Base-by-base conservation (phyloP, 73 alveolate genomes). In the Blepharisma stoltei region DNA sequence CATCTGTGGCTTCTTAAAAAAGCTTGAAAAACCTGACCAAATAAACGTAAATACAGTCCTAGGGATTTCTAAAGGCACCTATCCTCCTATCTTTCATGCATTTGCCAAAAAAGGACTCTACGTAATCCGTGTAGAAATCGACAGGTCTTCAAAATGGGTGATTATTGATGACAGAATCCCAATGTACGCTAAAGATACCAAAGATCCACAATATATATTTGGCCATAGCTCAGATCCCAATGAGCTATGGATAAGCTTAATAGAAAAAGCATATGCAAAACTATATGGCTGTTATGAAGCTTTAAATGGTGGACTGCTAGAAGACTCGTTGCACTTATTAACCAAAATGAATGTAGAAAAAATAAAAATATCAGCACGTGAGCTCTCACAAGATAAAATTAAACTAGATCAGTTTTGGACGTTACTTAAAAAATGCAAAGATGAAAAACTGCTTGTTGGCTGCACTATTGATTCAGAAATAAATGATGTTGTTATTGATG, bases 361-460 rank as follows among this genome's bases (percentile, higher is more conserved):
- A 50, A 14, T 11, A 14, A 50, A 50, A 50, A 50, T 50, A 50
- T 50, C 65, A 50, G 65, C 27, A 50, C 65, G 27, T 1, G 65
- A 32, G 3, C 41, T 32, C 41, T 32, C 41, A 32, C 41, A 32
- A 32, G 41, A 32, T 32, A 32, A 32, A 32, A 32, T 32, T 32
- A 0, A 3, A 3, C 41, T 32, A 32, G 18, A 92, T 55, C 86
- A 83, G 75, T 89, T 90, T 76, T 92, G 93, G 95, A 41, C 82
- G 48, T 65, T 45, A 6, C 67, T 87, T 50, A 45, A 54, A 53
- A 67, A 78, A 52, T 50, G 86, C 9, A 69, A 81, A 55, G 55
- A 65, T 7, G 82, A 89, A 54, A 90, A 93, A 47, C 81, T 95
- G 41, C 82, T 96, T 95, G 86, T 96, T 95, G 99, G 99, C 23